Conservation (phyloP, 192 early-diverging fungal genomes). For the Gonapodya sp. region DNA sequence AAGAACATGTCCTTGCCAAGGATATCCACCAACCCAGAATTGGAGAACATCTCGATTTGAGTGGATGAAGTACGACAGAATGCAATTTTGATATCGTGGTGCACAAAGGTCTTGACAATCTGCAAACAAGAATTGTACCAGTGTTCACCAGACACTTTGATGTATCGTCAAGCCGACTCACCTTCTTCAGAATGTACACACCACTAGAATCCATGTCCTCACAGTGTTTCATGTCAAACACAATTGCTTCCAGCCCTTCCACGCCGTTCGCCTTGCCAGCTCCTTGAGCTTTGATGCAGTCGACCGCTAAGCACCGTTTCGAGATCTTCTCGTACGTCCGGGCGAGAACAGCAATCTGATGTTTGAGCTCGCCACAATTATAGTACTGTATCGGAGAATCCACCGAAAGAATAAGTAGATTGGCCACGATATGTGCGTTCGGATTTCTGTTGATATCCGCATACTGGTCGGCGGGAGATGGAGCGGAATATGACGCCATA, state of each 20-base stretch:
- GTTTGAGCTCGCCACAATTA: neutral
- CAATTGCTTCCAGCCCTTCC: neutral
- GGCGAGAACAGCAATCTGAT: neutral
- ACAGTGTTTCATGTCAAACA: slow-evolving; percentile 2
- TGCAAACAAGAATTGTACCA: neutral
- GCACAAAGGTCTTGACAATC: neutral
- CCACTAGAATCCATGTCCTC: neutral
- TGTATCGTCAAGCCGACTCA: neutral
- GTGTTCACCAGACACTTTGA: neutral
- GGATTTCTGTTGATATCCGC: neutral
- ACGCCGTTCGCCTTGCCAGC: neutral
- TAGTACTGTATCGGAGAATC: neutral
- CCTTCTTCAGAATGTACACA: neutral
- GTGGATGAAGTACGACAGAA: neutral
- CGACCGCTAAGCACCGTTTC: neutral
- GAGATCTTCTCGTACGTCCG: neutral
- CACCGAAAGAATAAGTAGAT: neutral
- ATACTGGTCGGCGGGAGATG: neutral
- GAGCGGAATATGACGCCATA: neutral
- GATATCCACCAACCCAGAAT: neutral
- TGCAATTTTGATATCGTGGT: neutral
- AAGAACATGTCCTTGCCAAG: neutral
- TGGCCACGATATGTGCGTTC: neutral
- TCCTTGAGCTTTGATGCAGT: neutral
- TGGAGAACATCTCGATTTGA: neutral